A percentile compares a stretch with the other conserved stretches of the same genome.
Evolutionary conservation across 768 basidiomycete species (phyloP).

Genomic region (Saitozyma sp.): DNA sequence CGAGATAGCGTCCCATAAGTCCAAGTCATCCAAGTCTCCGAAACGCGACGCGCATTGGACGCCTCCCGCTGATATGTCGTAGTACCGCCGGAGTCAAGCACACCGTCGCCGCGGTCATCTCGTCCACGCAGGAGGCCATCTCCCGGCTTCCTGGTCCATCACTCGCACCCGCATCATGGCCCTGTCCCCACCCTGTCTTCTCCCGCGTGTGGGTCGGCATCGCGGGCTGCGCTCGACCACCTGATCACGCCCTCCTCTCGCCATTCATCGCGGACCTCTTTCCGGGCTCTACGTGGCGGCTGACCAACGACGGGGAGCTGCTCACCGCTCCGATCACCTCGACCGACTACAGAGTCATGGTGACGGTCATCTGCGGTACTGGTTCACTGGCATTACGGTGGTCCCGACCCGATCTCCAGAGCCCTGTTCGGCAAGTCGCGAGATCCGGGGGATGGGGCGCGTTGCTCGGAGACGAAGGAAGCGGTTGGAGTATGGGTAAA

Average conservation of each 20-base stretch:
- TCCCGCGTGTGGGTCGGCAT: background rate
- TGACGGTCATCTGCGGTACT: slow-evolving; percentile 11
- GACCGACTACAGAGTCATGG: background rate
- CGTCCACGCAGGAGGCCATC: background rate
- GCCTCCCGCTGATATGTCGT: background rate
- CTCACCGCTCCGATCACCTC: background rate
- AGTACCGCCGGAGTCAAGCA: background rate
- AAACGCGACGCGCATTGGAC: no score
- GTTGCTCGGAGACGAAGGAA: slow-evolving; percentile 10
- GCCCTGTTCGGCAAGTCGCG: background rate
- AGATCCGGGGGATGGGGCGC: slow-evolving; percentile 8
- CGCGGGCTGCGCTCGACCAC: slow-evolving; percentile 1
- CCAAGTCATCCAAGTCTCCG: background rate
- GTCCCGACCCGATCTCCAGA: background rate
- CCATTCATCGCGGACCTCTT: background rate
- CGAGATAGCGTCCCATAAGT: no score
- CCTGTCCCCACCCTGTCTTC: background rate
- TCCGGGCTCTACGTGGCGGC: background rate
- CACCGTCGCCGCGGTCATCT: background rate
- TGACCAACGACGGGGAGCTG: slow-evolving; percentile 9
- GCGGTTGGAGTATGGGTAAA: slow-evolving; percentile 11
- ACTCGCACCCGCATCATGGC: no score
- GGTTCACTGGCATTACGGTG: slow-evolving; percentile 4
- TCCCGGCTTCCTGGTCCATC: background rate
- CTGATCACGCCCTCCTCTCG: background rate